Conservation (phyloP, 768 basidiomycete genomes). For the Cystofilobasidium macerans region DNA sequence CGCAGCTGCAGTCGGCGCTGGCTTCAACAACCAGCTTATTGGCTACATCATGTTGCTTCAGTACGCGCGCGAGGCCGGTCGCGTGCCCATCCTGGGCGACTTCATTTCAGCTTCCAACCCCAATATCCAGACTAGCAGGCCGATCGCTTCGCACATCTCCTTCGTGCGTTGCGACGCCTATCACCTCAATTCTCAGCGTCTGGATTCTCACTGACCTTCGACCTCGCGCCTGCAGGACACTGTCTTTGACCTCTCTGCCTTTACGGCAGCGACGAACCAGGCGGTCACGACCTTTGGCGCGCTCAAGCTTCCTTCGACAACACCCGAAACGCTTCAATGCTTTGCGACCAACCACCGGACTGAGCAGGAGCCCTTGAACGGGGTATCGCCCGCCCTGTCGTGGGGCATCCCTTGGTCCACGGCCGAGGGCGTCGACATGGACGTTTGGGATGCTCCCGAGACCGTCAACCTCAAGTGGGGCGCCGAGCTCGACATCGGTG, state of each 20-base stretch:
- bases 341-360: background rate
- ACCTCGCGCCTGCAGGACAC: background rate
- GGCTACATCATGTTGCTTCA: background rate
- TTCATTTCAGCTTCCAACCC: background rate
- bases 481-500: background rate
- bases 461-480: background rate
- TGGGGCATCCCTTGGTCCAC: background rate
- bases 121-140: background rate
- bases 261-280: background rate
- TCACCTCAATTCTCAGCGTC: background rate
- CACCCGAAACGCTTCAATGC: background rate
- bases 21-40: constrained; percentile 3
- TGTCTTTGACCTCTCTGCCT: background rate
- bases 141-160: background rate
- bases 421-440: background rate
- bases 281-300: background rate
- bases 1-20: background rate
- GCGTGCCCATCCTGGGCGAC: constrained; percentile 3
- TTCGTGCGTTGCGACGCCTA: background rate
- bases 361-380: background rate
- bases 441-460: background rate
- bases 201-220: background rate
- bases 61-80: background rate
- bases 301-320: background rate
- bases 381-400: background rate